Percentiles rank a stretch among this genome's conserved stretches.
phyloP scores from a whole-genome alignment of 768 basidiomycete genomes.

The Fistulinella prunicolor region DNA sequence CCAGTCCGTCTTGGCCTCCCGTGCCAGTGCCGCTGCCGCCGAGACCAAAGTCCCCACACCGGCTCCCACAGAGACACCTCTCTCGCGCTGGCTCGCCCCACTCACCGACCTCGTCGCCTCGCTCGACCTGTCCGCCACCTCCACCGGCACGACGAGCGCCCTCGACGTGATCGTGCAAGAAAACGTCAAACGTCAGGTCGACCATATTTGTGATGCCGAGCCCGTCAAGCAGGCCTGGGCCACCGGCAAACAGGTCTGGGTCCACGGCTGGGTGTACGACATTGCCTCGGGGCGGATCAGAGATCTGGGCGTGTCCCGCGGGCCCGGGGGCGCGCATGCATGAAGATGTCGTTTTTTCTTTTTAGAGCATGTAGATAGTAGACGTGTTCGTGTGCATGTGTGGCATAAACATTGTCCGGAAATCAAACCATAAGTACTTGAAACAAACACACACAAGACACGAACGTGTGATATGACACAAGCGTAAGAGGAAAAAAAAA shows the following conservation, averaged over 20 bases:
- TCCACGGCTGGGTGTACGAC: conserved; percentile 79
- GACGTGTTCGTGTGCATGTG: neutral
- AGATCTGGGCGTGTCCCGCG: conserved; percentile 51
- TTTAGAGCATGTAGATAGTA: no score
- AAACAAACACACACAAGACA: neutral
- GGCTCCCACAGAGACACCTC: conserved; percentile 40
- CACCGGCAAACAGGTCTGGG: conserved; percentile 40
- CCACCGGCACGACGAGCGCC: conserved; percentile 27
- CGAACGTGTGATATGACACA: neutral
- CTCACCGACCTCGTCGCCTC: conserved; percentile 48
- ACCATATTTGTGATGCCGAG: conserved; percentile 45
- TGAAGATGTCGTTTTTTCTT: no score
- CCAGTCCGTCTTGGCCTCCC: conserved; percentile 29
- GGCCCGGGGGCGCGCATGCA: neutral
- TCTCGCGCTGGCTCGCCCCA: conserved; percentile 72
- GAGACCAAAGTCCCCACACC: conserved; percentile 3
- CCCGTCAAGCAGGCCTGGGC: conserved; percentile 47
- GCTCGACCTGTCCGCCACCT: conserved; percentile 40
- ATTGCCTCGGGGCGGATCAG: conserved; percentile 54
- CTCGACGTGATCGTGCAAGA: conserved; percentile 51
- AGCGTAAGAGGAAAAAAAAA: neutral
- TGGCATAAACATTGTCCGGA: conserved; percentile 14
- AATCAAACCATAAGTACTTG: conserved; percentile 11
- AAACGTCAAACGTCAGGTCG: conserved; percentile 58
- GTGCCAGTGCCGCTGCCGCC: neutral